Evolutionary conservation across 208 protist genomes (phyloP), one percentile per base, ranked within the genome.

Genomic region (Naegleria fowleri): DNA sequence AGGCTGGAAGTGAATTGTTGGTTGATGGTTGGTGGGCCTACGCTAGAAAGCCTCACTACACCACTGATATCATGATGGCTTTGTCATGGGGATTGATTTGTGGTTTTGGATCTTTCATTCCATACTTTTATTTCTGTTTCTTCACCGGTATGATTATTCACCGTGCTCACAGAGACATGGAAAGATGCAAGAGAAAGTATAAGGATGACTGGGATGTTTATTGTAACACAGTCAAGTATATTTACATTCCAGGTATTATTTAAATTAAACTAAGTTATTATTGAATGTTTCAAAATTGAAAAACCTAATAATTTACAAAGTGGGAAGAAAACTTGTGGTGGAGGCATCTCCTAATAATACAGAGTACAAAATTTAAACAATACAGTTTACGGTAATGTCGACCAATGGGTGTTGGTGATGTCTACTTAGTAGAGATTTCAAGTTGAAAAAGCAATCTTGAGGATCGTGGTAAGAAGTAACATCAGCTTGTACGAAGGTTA

Each of bases 61-160:
- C 96, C 9, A 94, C 94, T 67, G 97, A 99, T 92, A 90, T 98
- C 36, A 92, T 95, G 59, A 97, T 98, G 96, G 94, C 97, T 22
- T 91, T 98, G 25, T 93, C 95, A 59, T 98, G 97, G 97, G 97
- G 97, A 83, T 90, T 96, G 59, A 90, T 94, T 36, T 98, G 96
- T 93, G 97, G 97, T 67, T 97, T 97, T 90, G 86, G 94, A 48
- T 94, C 93, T 39, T 96, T 97, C 90, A 95, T 98, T 83, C 98
- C 98, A 51, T 98, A 98, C 94, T 98, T 98, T 92, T 98, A 99
- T 93, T 94, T 97, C 83, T 95, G 83, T 93, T 98, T 98, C 95
- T 98, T 99, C 92, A 91, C 95, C n/a, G 86, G 76, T 86, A 95
- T 98, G 92, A 94, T 98, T 55, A 90, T 97, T 51, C 96, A 98